phyloP scores from a whole-genome alignment of 305 asterid genomes.

The Lippia alba region DNA sequence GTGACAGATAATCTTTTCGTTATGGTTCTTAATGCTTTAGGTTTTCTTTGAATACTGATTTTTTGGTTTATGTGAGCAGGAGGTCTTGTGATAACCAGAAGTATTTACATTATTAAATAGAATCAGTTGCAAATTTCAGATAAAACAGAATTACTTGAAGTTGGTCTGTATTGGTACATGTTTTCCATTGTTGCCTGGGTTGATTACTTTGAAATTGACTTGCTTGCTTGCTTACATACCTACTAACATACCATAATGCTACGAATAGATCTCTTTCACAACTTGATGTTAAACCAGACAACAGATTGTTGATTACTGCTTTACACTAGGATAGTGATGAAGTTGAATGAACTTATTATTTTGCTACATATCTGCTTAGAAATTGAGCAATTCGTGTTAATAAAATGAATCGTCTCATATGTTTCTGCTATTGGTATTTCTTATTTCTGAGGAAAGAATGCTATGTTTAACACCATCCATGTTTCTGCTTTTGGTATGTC shows the following conservation, averaged over 20 bases:
- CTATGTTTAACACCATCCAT: slow-evolving; percentile 33
- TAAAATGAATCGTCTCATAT: slow-evolving; percentile 28
- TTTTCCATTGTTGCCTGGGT: slow-evolving; percentile 25
- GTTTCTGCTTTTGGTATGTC: too few relatives aligned
- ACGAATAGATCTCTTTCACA: slow-evolving; percentile 13
- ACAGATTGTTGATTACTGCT: slow-evolving; percentile 11
- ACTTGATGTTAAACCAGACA: slow-evolving; percentile 6
- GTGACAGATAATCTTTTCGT: slow-evolving; percentile 15
- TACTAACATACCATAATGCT: slow-evolving; percentile 19
- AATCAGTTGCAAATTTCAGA: slow-evolving; percentile 17
- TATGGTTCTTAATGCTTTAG: slow-evolving; percentile 4
- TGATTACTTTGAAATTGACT: slow-evolving; percentile 13
- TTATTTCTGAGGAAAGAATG: slow-evolving; percentile 28
- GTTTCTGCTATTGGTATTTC: slow-evolving; percentile 20
- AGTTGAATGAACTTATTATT: slow-evolving; percentile 20
- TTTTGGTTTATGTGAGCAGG: slow-evolving; percentile 15
- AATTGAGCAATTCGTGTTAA: slow-evolving; percentile 12
- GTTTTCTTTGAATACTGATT: slow-evolving; percentile 11
- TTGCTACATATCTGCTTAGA: slow-evolving; percentile 4
- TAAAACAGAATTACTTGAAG: slow-evolving; percentile 19
- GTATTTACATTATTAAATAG: slow-evolving; percentile 28
- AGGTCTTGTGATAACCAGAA: slow-evolving; percentile 23
- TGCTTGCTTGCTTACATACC: slow-evolving; percentile 9
- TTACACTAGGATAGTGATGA: slow-evolving; percentile 27
- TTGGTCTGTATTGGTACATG: slow-evolving; percentile 8